Evolutionary conservation across 805 yeast genomes (phyloP).

Genomic region (Ogataea paraovalis): DNA sequence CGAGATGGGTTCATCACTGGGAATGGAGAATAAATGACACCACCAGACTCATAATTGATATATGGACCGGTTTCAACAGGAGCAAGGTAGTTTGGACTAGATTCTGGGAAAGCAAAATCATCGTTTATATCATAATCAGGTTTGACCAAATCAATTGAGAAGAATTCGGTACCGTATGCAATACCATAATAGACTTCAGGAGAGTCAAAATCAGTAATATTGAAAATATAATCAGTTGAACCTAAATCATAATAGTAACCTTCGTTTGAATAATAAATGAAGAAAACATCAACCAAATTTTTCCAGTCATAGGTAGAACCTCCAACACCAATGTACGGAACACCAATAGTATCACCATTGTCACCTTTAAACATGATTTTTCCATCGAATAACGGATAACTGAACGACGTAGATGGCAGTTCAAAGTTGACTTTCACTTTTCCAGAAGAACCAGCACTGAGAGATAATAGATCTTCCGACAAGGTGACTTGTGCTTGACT

Average conservation of each 20-base stretch:
- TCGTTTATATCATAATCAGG: constrained; percentile 9
- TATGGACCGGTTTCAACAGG: constrained; percentile 1
- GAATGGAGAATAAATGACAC: neutral
- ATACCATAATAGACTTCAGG: constrained; percentile 8
- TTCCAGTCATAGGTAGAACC: constrained; percentile 8
- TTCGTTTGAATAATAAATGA: neutral
- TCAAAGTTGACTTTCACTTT: constrained; percentile 5
- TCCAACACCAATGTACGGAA: constrained; percentile 17
- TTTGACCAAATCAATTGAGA: constrained; percentile 11
- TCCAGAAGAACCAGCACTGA: constrained; percentile 8
- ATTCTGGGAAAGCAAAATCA: constrained; percentile 12
- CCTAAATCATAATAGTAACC: neutral
- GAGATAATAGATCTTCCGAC: constrained; percentile 1
- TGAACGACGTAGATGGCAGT: constrained; percentile 2
- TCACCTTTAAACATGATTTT: constrained; percentile 12
- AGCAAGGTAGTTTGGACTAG: constrained; percentile 3
- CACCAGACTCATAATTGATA: neutral
- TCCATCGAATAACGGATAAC: constrained; percentile 9
- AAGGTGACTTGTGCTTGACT: constrained; percentile 6
- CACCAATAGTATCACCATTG: constrained; percentile 11
- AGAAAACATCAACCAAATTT: constrained; percentile 2
- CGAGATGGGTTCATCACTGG: neutral
- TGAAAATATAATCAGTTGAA: neutral
- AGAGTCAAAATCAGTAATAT: neutral
- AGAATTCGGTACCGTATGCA: constrained; percentile 9